Base-by-base conservation (phyloP, 23 red algal genomes). In the Cyanidioschyzon merolae region DNA sequence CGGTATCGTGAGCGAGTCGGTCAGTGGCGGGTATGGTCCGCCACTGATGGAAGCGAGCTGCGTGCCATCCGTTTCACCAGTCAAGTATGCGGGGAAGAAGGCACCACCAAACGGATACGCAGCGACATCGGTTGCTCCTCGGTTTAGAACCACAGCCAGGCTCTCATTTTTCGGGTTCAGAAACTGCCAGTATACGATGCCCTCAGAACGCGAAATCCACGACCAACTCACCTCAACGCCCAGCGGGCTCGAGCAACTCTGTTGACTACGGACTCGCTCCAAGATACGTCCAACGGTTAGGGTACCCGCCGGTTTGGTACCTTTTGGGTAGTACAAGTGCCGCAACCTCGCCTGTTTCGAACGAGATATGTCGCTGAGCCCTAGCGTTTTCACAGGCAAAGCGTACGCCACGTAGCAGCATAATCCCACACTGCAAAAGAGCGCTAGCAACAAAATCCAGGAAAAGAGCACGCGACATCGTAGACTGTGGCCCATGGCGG, bases 31-130 rank as follows among this genome's bases (percentile, higher is more conserved):
- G 29, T 71, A 71, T 27, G 63, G 63, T 7, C 63, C 63, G 12
- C 16, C 30, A 27, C 63, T 27, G 29, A 71, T 71, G 63, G 21
- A 27, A 3, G 63, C 63, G n/a, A 71, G 63, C 45, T 54, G 45
- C 45, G 21, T 21, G 45, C 45, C 45, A 32, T 35, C 63, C n/a
- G 32, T 71, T 35, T 32, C 63, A 27, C 7, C n/a, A 7, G 32
- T 35, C n/a, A 71, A 32, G 29, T 71, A 71, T 7, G 63, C 63
- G 3, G 63, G n/a, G 30, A 71, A 71, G 29, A 71, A 71, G 29
- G 63, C 63, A 35, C 63, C 63, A 71, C 63, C 63, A 35, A 71
- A 71, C 7, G n/a, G 32, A 35, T 71, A 71, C 21, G n/a, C 32
- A 27, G 63, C 3, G 12, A 71, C 63, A 7, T 71, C 29, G 63